Percentiles rank a stretch among this genome's conserved stretches.
These are phyloP conservation scores for Galium porrigens DNA, from an alignment of 305 asterid species.

Conservation along the genomic window DNA sequence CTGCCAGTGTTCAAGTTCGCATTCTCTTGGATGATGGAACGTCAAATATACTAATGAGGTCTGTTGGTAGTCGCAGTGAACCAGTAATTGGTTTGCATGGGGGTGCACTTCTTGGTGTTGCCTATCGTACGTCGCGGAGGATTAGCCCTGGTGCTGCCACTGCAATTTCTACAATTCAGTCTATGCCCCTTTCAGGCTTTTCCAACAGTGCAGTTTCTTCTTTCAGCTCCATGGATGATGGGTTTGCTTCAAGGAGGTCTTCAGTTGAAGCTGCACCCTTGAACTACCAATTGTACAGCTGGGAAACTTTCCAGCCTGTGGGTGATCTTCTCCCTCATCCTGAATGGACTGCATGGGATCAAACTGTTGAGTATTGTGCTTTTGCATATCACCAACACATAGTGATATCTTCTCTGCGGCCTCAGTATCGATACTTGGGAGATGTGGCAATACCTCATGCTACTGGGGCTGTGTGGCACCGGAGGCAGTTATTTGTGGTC, in stretches of 20 bases:
- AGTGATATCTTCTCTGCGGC: slow-evolving; percentile 82
- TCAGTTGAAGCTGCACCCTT: slow-evolving; percentile 64
- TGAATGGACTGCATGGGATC: slow-evolving; percentile 98
- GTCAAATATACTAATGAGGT: slow-evolving; percentile 78
- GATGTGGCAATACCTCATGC: slow-evolving; percentile 85
- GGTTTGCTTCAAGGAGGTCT: slow-evolving; percentile 43
- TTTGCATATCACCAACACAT: slow-evolving; percentile 75
- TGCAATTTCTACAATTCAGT: slow-evolving; percentile 77
- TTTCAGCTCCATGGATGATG: slow-evolving; percentile 50
- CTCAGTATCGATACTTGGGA: slow-evolving; percentile 84
- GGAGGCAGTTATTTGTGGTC: slow-evolving; percentile 82
- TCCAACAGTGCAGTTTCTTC: slow-evolving; percentile 52
- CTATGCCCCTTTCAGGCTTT: slow-evolving; percentile 86
- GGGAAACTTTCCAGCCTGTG: slow-evolving; percentile 92
- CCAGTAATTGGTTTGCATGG: slow-evolving; percentile 78
- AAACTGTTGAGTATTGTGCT: slow-evolving; percentile 94
- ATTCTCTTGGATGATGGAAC: slow-evolving; percentile 88
- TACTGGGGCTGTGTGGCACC: slow-evolving; percentile 93
- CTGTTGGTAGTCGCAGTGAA: slow-evolving; percentile 81
- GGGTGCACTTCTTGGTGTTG: slow-evolving; percentile 80
- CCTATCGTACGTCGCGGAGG: slow-evolving; percentile 73
- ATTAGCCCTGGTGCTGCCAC: slow-evolving; percentile 60
- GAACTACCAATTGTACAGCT: slow-evolving; percentile 75
- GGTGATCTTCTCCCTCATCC: slow-evolving; percentile 97
- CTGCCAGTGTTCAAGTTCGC: slow-evolving; percentile 85